Evolutionary conservation across 768 basidiomycete genomes (phyloP), one percentile per base, ranked within the genome.

Genomic region (Chalciporus piperatus): DNA sequence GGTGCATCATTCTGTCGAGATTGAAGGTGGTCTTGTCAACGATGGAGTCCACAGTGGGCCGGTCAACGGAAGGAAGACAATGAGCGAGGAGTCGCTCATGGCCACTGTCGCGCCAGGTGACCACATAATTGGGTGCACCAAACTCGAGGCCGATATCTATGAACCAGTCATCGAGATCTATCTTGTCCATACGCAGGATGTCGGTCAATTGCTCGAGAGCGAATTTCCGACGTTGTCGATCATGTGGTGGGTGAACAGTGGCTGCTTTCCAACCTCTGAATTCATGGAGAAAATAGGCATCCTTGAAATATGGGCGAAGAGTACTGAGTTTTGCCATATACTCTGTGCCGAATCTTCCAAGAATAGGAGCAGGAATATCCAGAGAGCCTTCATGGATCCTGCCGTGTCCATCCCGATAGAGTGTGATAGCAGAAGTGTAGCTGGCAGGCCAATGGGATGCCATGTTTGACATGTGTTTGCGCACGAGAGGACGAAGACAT

Each of bases 271-370:
- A 59, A 3, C 56, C 52, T 0, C 28, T 19, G 0, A 59, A 22
- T 17, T 59, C 56, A 25, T 59, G 56, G 1, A 14, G 47, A 12
- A 58, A 59, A 7, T 59, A 59, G 0, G 50, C 47, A 19, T 59
- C 51, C 0, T 3, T 19, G 41, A 54, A 54, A 8, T 47, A 33
- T 1, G 52, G 52, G 1, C 17, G 38, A 4, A 54, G 20, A 13
- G 25, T 25, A 25, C 25, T 25, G 25, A 25, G 25, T 25, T 25
- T 25, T 25, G 25, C 16, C 23, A 48, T 6, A 11, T 33, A 48
- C 6, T 2, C 0, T 3, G 8, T 3, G 6, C 25, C 3, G 16
- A 53, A 54, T 1, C 20, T 11, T 1, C 9, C 0, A 4, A 54
- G 38, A 5, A 49, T 2, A 17, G 40, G 27, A 2, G 16, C 27